Conservation (phyloP, 2,329 filamentous ascomycete species). For the Arthrinium puccinioides region DNA sequence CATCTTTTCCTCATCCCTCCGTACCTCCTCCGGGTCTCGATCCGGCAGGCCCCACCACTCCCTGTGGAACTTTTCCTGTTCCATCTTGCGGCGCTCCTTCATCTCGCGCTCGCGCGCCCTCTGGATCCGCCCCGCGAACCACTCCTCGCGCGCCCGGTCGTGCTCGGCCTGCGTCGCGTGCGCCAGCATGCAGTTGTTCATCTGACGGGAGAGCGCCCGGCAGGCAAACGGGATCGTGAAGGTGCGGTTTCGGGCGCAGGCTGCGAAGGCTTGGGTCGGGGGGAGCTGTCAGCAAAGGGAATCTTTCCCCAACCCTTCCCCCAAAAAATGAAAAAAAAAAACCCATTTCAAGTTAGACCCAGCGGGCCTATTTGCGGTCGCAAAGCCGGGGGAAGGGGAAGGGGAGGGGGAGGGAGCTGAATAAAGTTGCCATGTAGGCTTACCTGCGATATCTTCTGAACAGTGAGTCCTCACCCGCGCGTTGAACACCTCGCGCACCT, state of each 20-base stretch:
- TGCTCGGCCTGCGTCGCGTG: conserved; percentile 80
- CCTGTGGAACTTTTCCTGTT: conserved; percentile 57
- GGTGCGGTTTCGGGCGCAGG: conserved; percentile 79
- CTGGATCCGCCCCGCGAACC: conserved; percentile 75
- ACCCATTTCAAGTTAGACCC: too few relatives aligned
- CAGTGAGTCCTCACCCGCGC: conserved; percentile 66
- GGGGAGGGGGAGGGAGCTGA: background rate
- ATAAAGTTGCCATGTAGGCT: background rate
- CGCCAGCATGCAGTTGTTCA: conserved; percentile 90
- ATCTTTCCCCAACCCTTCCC: too few relatives aligned
- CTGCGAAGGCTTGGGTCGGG: conserved; percentile 68
- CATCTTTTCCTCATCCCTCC: conserved; percentile 45
- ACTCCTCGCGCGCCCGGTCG: conserved; percentile 85
- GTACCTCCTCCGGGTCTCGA: conserved; percentile 42
- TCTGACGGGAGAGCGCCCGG: conserved; percentile 67
- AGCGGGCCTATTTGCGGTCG: background rate
- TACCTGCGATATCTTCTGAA: conserved; percentile 71
- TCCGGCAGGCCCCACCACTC: conserved; percentile 62
- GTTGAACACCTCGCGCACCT: conserved; percentile 33
- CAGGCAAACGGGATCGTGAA: conserved; percentile 85
- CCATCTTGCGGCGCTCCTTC: conserved; percentile 49
- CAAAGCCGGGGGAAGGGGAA: background rate
- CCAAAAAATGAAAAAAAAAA: too few relatives aligned
- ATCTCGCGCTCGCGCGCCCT: conserved; percentile 60
- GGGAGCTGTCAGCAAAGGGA: background rate